Evolutionary conservation across 106 monocot genomes (phyloP).

Genomic region (Cymbidium sinense): DNA sequence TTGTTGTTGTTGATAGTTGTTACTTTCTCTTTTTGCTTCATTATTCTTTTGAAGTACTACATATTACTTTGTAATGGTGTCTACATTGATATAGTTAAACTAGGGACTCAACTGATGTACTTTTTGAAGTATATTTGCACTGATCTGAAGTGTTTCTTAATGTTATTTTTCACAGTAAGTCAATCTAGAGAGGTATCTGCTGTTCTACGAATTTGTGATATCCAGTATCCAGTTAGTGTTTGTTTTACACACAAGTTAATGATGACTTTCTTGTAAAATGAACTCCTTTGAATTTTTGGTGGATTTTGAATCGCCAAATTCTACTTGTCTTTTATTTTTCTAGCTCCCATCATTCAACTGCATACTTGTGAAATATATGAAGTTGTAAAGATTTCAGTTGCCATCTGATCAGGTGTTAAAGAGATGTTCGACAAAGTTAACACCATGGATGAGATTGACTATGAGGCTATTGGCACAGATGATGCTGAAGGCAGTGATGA

Average conservation of each 20-base stretch:
- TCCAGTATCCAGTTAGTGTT: not conserved
- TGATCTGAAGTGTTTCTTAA: not conserved
- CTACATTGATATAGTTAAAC: not conserved
- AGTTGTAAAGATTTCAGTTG: not conserved
- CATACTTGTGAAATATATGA: not conserved
- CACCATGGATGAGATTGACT: conserved; percentile 2
- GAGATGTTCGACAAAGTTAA: not conserved
- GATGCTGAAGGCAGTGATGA: conserved; percentile 2
- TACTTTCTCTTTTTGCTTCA: not conserved
- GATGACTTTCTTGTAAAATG: not conserved
- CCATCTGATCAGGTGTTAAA: conserved; percentile 8
- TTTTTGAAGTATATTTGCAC: not conserved
- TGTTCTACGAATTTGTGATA: not conserved
- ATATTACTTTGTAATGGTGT: not conserved
- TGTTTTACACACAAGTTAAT: not conserved
- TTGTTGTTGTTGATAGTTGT: too few species aligned
- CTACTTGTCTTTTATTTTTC: not conserved
- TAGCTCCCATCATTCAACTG: not conserved
- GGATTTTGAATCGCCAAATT: not conserved
- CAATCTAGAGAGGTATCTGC: not conserved
- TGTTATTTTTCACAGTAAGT: not conserved
- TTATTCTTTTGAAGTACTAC: not conserved
- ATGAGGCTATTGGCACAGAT: not conserved
- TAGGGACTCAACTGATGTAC: not conserved
- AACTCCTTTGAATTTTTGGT: not conserved